Evolutionary conservation across 78 protist species (phyloP), one percentile per base, ranked within the genome.

Genomic region (Dictyostelium capitatum): DNA sequence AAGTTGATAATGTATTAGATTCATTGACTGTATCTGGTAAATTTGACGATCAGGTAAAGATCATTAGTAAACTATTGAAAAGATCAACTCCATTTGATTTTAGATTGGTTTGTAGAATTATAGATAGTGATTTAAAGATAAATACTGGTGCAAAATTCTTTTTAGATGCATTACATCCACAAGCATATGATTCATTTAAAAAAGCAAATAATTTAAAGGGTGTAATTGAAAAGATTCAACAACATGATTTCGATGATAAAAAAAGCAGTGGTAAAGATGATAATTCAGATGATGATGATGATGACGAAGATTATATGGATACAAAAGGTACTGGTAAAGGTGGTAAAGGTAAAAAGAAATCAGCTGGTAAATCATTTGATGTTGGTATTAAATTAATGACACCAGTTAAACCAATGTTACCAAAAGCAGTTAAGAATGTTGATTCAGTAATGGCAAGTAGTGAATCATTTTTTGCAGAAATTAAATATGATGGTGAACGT

Each of bases 401-500:
- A 62, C 97, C 98, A 17, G 65, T 97, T 37, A 79, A 92, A 59
- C 98, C 98, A 37, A 96, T 96, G 98, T 79, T 97, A 32, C 97
- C 98, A 14, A 70, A 95, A 23, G 94, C 97, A 12, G 30, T 67
- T 10, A 89, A 92, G 25, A 19, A 41, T 5, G 67, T 82, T 7
- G 97, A 73, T 2, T 95, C 47, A 6, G 89, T 90, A 20, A 20
- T 80, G n/a, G 77, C 43, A 28, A 48, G 94, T 17, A 53, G 70
- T 10, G 48, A 14, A 7, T 37, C 48, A 2, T 93, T 89, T 30
- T 95, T 17, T 80, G 94, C 96, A 23, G 99, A 98, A 80, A 83
- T 90, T 32, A 98, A 98, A 78, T 97, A 96, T 72, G 99, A 98
- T 74, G 99, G 99, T 30, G 99, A 97, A 79, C 91, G 99, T 53